A percentile compares a stretch with the other conserved stretches of the same genome.
Evolutionary conservation across 495 filamentous ascomycete species (phyloP).

Genomic region (Podospora bellae-mahoneyi): DNA sequence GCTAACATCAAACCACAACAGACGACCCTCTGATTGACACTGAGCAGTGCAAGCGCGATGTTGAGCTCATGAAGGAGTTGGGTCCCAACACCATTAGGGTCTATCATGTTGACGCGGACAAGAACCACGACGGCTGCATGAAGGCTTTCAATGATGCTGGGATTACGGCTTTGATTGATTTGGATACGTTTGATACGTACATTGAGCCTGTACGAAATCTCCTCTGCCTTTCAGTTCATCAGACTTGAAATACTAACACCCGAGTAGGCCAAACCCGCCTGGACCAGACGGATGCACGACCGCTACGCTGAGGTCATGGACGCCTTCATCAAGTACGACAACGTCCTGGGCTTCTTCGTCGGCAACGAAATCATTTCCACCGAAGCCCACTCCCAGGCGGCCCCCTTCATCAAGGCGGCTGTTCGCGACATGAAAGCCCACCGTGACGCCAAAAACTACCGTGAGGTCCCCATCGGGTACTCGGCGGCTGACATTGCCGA

Average conservation of each 20-base stretch:
- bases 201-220: constrained; percentile 61
- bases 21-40: constrained; percentile 73
- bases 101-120: constrained; percentile 74
- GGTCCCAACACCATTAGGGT: constrained; percentile 84
- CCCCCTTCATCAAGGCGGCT: constrained; percentile 79
- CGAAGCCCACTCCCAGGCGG: constrained; percentile 59
- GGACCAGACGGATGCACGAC: constrained; percentile 67
- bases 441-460: constrained; percentile 72
- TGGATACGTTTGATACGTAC: constrained; percentile 78
- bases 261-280: constrained; percentile 50
- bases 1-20: constrained; percentile 10
- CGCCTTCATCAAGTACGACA: constrained; percentile 72
- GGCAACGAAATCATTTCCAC: constrained; percentile 79
- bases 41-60: constrained; percentile 75
- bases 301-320: constrained; percentile 71
- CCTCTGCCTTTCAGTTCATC: constrained; percentile 13
- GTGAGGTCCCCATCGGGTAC: constrained; percentile 81
- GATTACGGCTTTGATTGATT: constrained; percentile 78
- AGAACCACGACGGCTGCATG: constrained; percentile 72
- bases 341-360: constrained; percentile 77
- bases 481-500: constrained; percentile 82
- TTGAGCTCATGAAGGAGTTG: constrained; percentile 70
- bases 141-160: constrained; percentile 62
- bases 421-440: constrained; percentile 79
- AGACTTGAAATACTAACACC: background rate